phyloP scores from a whole-genome alignment of 2,329 filamentous ascomycete species.

The Botrytis hyacinthi region DNA sequence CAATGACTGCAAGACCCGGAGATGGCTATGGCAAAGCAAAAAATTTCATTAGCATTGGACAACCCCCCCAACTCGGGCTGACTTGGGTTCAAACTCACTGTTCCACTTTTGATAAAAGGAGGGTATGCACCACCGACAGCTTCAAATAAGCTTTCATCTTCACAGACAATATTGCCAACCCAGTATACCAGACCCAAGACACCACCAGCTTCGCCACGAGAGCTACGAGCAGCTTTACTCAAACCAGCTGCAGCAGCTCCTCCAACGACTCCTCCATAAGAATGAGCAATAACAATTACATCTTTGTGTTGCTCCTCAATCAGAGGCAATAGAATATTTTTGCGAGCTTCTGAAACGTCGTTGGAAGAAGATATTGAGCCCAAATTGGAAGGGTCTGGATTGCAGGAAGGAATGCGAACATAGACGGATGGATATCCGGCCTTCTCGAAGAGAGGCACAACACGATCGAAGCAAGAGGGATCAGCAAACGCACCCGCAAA shows the following conservation, averaged over 20 bases:
- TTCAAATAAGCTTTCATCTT: background rate
- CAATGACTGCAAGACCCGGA: background rate
- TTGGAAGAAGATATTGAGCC: background rate
- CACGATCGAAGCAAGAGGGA: background rate
- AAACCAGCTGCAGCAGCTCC: background rate
- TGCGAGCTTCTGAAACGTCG: background rate
- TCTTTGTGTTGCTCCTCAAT: background rate
- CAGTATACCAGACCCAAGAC: background rate
- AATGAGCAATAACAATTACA: background rate
- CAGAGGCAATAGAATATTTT: background rate
- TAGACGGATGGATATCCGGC: background rate
- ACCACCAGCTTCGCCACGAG: background rate
- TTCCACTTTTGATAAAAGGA: background rate
- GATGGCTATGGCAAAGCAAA: background rate
- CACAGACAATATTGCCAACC: background rate
- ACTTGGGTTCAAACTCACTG: background rate
- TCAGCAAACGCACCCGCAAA: background rate
- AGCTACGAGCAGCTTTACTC: background rate
- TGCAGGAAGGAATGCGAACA: background rate
- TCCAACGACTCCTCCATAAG: background rate
- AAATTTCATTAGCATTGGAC: background rate
- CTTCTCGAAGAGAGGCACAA: background rate
- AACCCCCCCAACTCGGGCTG: fast-evolving
- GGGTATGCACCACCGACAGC: background rate
- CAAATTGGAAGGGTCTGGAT: background rate